These are phyloP conservation scores for Capsicum baccatum DNA, from an alignment of 257 asterid species.

Conservation along the genomic window DNA sequence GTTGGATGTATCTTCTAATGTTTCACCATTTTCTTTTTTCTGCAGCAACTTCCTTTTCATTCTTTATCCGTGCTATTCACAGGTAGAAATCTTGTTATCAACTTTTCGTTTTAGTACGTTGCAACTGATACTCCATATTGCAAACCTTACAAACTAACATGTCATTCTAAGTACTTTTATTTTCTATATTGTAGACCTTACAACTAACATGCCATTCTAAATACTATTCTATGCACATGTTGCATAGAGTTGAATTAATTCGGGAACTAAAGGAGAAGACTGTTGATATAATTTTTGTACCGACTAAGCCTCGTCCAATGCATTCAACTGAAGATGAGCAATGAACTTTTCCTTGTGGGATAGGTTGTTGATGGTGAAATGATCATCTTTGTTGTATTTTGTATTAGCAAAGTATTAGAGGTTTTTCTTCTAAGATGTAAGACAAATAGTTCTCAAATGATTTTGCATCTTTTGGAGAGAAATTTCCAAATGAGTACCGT, in stretches of 20 bases:
- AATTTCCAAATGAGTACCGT: not conserved
- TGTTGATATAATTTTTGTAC: not conserved
- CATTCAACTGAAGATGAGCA: not conserved
- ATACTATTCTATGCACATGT: not conserved
- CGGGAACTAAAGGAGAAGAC: not conserved
- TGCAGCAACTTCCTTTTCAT: not conserved
- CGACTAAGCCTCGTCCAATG: not conserved
- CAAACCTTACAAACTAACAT: conserved; percentile 13
- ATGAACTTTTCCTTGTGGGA: not conserved
- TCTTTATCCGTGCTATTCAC: not conserved
- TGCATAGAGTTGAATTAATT: not conserved
- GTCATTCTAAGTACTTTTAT: not conserved
- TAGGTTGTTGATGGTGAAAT: not conserved
- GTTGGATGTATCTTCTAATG: not conserved
- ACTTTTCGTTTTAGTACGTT: not conserved
- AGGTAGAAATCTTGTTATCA: conserved; percentile 1
- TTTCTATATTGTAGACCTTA: conserved; percentile 1
- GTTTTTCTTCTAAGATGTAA: not conserved
- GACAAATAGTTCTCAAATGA: not conserved
- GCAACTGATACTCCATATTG: not conserved
- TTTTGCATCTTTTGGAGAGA: not conserved
- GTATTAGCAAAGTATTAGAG: not conserved
- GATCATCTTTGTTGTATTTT: conserved; percentile 17
- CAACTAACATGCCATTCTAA: not conserved
- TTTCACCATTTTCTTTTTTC: not conserved